Base-by-base conservation (phyloP, 1,139 yeast species). In the Taphrina populina region DNA sequence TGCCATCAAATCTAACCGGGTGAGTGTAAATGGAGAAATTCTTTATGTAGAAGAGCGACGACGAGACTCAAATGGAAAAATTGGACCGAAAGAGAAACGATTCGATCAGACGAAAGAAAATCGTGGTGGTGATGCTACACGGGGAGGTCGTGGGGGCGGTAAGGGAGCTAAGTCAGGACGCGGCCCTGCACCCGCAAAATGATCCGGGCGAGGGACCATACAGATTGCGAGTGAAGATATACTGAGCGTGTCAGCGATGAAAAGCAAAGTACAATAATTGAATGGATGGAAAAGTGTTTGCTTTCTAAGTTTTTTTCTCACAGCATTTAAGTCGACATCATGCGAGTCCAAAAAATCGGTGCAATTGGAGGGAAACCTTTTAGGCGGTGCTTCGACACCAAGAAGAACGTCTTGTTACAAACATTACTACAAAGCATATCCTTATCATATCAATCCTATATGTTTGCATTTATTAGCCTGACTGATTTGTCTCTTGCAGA, bases 1-100 rank as follows among this genome's bases (percentile, higher is more conserved):
- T 21, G 73, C 73, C 2, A 61, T 70, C 41, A 66, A 54, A 36
- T 29, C 43, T 3, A 27, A 46, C 19, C 24, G 39, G 11, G 23
- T 41, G 15, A 29, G 19, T 2, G 26, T 52, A 24, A 35, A 34
- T 41, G 49, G 49, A 15, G 49, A 52, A 23, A 41, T 35, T n/a
- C 27, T 43, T 17, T 43, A 23, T 20, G 49, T 52, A 8, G 56
- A 52, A 33, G 56, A 52, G 29, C 40, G 56, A 11, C 29, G 56
- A 6, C 23, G 46, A 23, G 56, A 43, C 15, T 32, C 29, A n/a
- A 37, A 49, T 39, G 36, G 46, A 19, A 41, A 41, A 23, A 49
- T 37, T 20, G 56, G 56, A 27, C 49, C 49, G 6, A 43, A 43
- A 29, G 47, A 43, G 37, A 43, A 43, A 13, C 24, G 36, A 30